phyloP scores from a whole-genome alignment of 1,284 basidiomycete genomes.

The Moesziomyces antarcticus region DNA sequence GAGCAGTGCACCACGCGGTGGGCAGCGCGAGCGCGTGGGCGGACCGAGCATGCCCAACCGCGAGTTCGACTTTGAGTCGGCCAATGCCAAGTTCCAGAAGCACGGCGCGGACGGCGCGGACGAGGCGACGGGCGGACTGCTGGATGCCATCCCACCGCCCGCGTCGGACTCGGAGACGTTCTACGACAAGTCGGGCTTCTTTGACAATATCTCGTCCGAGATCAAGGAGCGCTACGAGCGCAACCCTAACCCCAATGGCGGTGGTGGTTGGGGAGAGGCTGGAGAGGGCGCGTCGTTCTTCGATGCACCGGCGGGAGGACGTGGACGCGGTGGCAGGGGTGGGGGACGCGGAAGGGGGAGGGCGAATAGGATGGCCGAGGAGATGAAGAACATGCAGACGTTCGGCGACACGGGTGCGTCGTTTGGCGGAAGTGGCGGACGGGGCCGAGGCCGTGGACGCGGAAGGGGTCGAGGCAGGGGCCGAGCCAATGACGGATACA shows the following conservation, averaged over 20 bases:
- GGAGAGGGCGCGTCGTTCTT: constrained; percentile 20
- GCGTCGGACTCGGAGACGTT: constrained; percentile 41
- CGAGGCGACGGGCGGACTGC: constrained; percentile 11
- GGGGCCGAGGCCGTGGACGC: constrained; percentile 18
- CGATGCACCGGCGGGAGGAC: constrained; percentile 20
- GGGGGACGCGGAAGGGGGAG: constrained; percentile 47
- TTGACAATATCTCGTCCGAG: constrained; percentile 65
- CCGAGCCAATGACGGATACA: constrained; percentile 7
- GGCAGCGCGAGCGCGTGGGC: constrained; percentile 1
- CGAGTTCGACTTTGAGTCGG: constrained; percentile 66
- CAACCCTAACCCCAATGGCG: background rate
- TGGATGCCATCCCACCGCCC: constrained; percentile 62
- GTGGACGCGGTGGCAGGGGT: constrained; percentile 33
- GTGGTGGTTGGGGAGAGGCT: background rate
- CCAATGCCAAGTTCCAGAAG: constrained; percentile 65
- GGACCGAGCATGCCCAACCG: constrained; percentile 48
- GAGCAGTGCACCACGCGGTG: background rate
- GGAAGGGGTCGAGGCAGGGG: constrained; percentile 20
- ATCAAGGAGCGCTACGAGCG: constrained; percentile 63
- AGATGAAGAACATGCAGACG: constrained; percentile 62
- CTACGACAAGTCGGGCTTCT: constrained; percentile 66
- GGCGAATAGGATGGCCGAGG: constrained; percentile 58
- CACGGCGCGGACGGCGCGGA: constrained; percentile 14
- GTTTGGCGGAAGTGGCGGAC: constrained; percentile 3
- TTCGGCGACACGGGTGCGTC: constrained; percentile 60